A percentile compares a stretch with the other conserved stretches of the same genome.
These are phyloP conservation scores for Cruciata laevipes DNA, from an alignment of 257 asterid species.

Conservation along the genomic window DNA sequence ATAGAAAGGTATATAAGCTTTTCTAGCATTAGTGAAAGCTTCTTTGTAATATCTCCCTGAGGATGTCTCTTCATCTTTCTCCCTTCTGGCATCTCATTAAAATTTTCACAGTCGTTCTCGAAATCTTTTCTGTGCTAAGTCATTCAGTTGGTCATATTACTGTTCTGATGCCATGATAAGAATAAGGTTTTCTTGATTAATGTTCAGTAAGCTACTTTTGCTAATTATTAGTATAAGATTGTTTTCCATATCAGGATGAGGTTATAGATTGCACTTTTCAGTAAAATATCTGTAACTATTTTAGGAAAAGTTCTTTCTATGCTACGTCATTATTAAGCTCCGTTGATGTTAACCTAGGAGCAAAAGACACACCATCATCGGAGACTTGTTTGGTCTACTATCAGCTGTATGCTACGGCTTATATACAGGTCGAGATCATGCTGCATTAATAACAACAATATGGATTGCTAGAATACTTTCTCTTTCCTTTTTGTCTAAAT, in stretches of 20 bases:
- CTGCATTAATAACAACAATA: not conserved
- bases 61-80: not conserved
- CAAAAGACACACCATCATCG: constrained; percentile 40
- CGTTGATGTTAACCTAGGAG: constrained; percentile 26
- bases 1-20: not conserved
- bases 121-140: not conserved
- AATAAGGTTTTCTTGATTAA: too few relatives aligned
- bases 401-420: constrained; percentile 67
- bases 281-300: not conserved
- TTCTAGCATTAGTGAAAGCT: not conserved
- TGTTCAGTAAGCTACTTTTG: not conserved
- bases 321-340: not conserved
- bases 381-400: constrained; percentile 64
- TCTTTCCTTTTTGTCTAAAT: not conserved
- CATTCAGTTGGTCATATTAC: not conserved
- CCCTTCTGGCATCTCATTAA: not conserved
- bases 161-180: not conserved
- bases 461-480: not conserved
- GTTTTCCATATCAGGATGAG: not conserved
- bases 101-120: not conserved
- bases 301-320: not conserved
- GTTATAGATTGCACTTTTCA: not conserved
- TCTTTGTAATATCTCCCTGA: not conserved
- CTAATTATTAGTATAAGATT: not conserved
- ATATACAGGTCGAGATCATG: constrained; percentile 51